phyloP scores from a whole-genome alignment of 106 monocot species.

The Dioscorea dumetorum region DNA sequence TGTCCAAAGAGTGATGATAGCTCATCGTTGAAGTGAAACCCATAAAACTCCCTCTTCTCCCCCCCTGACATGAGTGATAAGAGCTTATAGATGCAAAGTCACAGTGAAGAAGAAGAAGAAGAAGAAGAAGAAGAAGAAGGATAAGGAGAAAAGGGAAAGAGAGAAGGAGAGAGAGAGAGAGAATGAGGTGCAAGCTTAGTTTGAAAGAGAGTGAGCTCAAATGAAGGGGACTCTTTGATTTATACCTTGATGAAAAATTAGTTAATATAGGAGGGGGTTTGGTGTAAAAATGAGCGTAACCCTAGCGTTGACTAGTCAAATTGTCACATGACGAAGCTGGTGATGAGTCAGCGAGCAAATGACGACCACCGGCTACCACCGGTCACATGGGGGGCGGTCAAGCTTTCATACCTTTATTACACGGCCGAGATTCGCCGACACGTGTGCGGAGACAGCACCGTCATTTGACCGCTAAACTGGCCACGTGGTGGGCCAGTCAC shows the following conservation, averaged over 20 bases:
- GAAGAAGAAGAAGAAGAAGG: slow-evolving; percentile 5
- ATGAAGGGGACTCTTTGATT: background rate
- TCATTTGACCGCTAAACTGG: slow-evolving; percentile 6
- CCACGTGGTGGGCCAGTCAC: slow-evolving; percentile 9
- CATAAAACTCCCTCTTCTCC: slow-evolving; percentile 17
- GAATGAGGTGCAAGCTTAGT: background rate
- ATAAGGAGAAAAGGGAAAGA: background rate
- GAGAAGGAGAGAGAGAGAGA: too few species aligned
- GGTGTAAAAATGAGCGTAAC: background rate
- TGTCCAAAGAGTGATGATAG: slow-evolving; percentile 20
- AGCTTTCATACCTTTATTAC: slow-evolving; percentile 15
- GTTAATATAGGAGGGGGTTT: background rate
- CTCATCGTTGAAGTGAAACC: slow-evolving; percentile 17
- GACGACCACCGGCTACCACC: slow-evolving; percentile 17
- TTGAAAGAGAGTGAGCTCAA: background rate
- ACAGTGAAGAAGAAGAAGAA: slow-evolving; percentile 2
- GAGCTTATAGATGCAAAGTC: background rate
- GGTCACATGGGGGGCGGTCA: slow-evolving; percentile 19
- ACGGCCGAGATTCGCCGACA: background rate
- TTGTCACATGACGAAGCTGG: background rate
- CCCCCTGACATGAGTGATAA: slow-evolving; percentile 28
- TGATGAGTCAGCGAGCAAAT: slow-evolving; percentile 18
- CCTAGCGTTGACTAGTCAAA: background rate
- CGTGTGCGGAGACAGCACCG: slow-evolving; percentile 12
- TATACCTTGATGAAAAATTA: background rate